Evolutionary conservation across 306 rosid species (phyloP), one percentile per base, ranked within the genome.

Genomic region (Delonix regia): DNA sequence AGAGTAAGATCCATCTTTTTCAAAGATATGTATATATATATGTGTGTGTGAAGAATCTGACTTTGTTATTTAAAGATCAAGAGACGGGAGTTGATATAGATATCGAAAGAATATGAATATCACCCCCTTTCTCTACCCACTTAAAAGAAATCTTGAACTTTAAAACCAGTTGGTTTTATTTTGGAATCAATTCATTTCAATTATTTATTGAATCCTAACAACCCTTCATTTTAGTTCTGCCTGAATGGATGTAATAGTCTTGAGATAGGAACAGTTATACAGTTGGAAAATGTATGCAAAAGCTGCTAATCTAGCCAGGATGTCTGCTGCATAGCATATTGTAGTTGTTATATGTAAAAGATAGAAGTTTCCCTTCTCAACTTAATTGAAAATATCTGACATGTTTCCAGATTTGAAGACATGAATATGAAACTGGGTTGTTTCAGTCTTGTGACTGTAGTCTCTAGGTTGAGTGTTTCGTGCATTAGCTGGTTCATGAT

Each of bases 1-100:
- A 95, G 88, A 95, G 99, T 95, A 84, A 86, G 98, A 79, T 80
- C 47, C 39, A 69, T 75, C 71, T 41, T 19, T 55, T 55, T 52
- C 63, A 22, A 15, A 9, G 2, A 21, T 2, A 21, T 1, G 24
- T 9, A 11, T 3, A 56, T 27, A 25, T 47, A 47, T 47, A 47
- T 44, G n/a, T n/a, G n/a, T n/a, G n/a, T n/a, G n/a, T n/a, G 42
- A 19, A 69, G 7, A 49, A 6, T 82, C 45, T 70, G 69, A 70
- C 71, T 34, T 34, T 21, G 12, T 79, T 45, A 22, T 74, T 64
- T 42, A 39, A 57, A 69, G 59, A 52, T 72, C 62, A 80, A 80
- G 74, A 80, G 80, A 57, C 8, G 0, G 14, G 47, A 45, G 6
- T 21, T 55, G 51, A 42, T 79, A 74, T 36, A 66, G 49, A 66